Evolutionary conservation across 495 filamentous ascomycete genomes (phyloP).

Genomic region (Talaromyces wortmannii): DNA sequence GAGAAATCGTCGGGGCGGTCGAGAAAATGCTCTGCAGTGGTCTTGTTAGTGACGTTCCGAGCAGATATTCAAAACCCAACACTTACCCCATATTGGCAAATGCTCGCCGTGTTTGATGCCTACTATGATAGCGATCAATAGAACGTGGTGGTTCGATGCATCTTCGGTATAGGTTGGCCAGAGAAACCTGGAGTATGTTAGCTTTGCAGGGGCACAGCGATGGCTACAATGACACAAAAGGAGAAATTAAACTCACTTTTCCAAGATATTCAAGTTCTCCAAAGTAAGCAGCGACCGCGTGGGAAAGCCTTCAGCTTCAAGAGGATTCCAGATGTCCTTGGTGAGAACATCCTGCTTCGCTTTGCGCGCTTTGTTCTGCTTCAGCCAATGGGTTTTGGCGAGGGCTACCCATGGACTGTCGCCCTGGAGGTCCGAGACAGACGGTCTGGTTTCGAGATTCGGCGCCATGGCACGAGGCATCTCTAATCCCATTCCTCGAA

Average conservation of each 20-base stretch:
- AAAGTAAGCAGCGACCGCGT: slow-evolving; percentile 71
- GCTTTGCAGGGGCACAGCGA: background rate
- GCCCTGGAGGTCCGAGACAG: slow-evolving; percentile 63
- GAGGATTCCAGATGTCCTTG: slow-evolving; percentile 80
- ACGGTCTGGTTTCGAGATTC: slow-evolving; percentile 45
- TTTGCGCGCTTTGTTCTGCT: slow-evolving; percentile 56
- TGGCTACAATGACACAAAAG: too few species aligned
- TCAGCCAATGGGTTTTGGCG: slow-evolving; percentile 81
- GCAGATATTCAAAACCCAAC: background rate
- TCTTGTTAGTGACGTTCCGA: slow-evolving; percentile 11
- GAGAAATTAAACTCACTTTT: slow-evolving; percentile 50
- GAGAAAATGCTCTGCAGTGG: slow-evolving; percentile 57
- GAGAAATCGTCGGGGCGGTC: slow-evolving; percentile 80
- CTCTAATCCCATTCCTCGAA: slow-evolving; percentile 26
- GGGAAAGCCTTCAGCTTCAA: slow-evolving; percentile 76
- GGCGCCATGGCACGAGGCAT: slow-evolving; percentile 36
- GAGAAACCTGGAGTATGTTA: slow-evolving; percentile 55
- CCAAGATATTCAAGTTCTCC: slow-evolving; percentile 85
- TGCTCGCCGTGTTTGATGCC: slow-evolving; percentile 85
- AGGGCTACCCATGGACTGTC: slow-evolving; percentile 77
- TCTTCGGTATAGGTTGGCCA: slow-evolving; percentile 92
- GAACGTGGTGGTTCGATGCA: slow-evolving; percentile 82
- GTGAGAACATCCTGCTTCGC: slow-evolving; percentile 83
- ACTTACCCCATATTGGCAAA: slow-evolving; percentile 75
- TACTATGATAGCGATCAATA: slow-evolving; percentile 75